A percentile compares a stretch with the other conserved stretches of the same genome.
phyloP scores from a whole-genome alignment of 352 stramenopile genomes.

The Pythium diclinum region DNA sequence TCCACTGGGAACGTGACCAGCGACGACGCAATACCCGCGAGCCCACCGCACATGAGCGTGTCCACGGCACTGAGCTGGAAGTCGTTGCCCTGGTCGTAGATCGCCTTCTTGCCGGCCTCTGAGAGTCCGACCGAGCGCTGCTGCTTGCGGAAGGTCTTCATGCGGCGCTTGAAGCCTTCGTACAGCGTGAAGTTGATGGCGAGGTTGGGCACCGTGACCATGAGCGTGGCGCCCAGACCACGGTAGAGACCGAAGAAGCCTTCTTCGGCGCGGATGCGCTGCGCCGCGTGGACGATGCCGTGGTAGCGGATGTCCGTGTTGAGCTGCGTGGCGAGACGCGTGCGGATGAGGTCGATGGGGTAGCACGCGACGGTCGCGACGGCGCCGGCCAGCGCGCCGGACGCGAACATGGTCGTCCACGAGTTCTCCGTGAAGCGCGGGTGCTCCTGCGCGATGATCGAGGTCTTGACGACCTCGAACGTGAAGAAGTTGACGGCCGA shows the following conservation, averaged over 20 bases:
- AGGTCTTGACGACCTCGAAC: constrained; percentile 91
- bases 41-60: constrained; percentile 89
- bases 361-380: constrained; percentile 91
- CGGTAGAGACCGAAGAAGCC: constrained; percentile 92
- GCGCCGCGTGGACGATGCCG: constrained; percentile 92
- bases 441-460: constrained; percentile 62
- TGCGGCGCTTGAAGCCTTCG: constrained; percentile 91
- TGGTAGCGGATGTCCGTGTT: constrained; percentile 86
- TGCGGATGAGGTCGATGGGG: constrained; percentile 95
- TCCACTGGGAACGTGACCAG: constrained; percentile 95
- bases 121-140: constrained; percentile 36
- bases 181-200: constrained; percentile 96
- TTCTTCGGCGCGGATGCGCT: constrained; percentile 89
- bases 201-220: constrained; percentile 95
- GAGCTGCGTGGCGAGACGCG: constrained; percentile 92
- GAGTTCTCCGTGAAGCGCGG: constrained; percentile 66
- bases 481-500: constrained; percentile 97
- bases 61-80: constrained; percentile 63
- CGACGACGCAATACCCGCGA: constrained; percentile 89
- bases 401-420: constrained; percentile 75
- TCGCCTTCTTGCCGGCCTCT: constrained; percentile 23
- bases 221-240: constrained; percentile 90
- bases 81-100: constrained; percentile 12
- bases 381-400: constrained; percentile 64
- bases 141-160: constrained; percentile 64